Conservation (phyloP, 139 green algal genomes). For the Coelastrella sp. region DNA sequence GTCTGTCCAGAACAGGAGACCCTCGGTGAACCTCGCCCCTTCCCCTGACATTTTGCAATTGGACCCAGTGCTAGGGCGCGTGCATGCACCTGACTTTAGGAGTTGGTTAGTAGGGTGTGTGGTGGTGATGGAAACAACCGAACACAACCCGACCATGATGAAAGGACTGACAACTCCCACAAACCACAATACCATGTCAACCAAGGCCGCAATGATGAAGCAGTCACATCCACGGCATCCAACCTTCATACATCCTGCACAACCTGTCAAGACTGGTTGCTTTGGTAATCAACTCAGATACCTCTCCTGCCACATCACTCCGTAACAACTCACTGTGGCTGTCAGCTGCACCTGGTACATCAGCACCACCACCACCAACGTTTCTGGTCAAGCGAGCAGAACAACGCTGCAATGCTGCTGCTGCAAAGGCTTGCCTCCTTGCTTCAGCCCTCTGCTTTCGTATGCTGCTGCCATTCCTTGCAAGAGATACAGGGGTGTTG, state of each 20-base stretch:
- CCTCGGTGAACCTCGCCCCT: no score
- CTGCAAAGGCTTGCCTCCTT: constrained; percentile 52
- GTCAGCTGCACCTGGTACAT: constrained; percentile 10
- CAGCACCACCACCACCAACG: neutral
- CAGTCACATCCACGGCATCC: constrained; percentile 88
- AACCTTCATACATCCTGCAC: constrained; percentile 90
- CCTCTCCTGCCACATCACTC: constrained; percentile 71
- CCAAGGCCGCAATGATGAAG: no score
- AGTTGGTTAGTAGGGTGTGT: no score
- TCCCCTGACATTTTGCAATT: no score
- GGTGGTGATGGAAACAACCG: no score
- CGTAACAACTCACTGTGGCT: no score
- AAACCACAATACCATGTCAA: no score
- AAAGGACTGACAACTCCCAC: no score
- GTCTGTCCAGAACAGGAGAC: no score
- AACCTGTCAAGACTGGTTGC: constrained; percentile 76
- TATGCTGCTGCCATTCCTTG: neutral
- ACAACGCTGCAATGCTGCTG: constrained; percentile 54
- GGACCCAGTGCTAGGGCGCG: no score
- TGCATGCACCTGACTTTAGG: no score
- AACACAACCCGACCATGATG: no score
- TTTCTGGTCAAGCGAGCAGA: constrained; percentile 47
- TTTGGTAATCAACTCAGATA: constrained; percentile 68
- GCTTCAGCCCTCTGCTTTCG: constrained; percentile 40
- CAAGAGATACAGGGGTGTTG: neutral